These are phyloP conservation scores for Glonium stellatum DNA, from an alignment of 495 filamentous ascomycete species.

Conservation along the genomic window DNA sequence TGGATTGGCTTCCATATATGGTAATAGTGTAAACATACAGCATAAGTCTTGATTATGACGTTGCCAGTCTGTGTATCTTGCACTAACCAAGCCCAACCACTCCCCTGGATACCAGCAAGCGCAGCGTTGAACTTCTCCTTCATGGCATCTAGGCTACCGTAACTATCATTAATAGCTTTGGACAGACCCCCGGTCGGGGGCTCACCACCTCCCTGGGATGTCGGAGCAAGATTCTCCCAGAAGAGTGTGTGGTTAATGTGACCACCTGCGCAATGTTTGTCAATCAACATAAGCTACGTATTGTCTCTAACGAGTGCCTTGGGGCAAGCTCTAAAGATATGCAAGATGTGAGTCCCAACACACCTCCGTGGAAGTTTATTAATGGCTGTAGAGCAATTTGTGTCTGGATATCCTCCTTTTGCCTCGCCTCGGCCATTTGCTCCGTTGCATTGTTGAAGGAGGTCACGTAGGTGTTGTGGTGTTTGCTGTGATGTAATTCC, in stretches of 20 bases:
- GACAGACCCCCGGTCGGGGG: constrained; percentile 58
- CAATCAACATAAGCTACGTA: not conserved
- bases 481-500: constrained; percentile 80
- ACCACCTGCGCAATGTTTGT: constrained; percentile 39
- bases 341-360: not conserved
- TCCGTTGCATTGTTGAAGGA: constrained; percentile 59
- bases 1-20: not conserved
- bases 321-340: not conserved
- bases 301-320: too few relatives aligned
- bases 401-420: constrained; percentile 52
- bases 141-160: constrained; percentile 65
- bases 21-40: constrained; percentile 41
- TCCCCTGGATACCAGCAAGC: constrained; percentile 84
- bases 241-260: constrained; percentile 91
- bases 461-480: constrained; percentile 75
- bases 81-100: constrained; percentile 92
- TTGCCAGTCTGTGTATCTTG: constrained; percentile 71
- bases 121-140: constrained; percentile 71
- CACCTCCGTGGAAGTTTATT: constrained; percentile 93
- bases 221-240: constrained; percentile 87
- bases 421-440: constrained; percentile 53
- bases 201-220: constrained; percentile 65
- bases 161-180: constrained; percentile 69
- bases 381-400: constrained; percentile 77
- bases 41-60: constrained; percentile 69